phyloP scores from a whole-genome alignment of 768 basidiomycete species.

The Auriscalpium orientale region DNA sequence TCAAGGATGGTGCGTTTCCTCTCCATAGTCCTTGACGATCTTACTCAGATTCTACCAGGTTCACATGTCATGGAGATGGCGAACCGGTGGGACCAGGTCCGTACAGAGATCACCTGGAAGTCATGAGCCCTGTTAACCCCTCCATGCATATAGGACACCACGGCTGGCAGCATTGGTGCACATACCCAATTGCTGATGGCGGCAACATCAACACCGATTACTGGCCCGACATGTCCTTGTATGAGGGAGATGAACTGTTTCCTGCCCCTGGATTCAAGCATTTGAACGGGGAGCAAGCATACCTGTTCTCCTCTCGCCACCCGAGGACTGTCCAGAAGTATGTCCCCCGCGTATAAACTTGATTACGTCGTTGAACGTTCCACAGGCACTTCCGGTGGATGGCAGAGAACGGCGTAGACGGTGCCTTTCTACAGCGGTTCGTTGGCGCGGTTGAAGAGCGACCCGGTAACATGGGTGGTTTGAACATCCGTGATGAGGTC shows the following conservation, averaged over 20 bases:
- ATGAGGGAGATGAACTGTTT: conserved; percentile 64
- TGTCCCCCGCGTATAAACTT: conserved; percentile 9
- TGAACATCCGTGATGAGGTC: conserved; percentile 63
- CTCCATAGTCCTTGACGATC: background rate
- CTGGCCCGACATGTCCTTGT: conserved; percentile 74
- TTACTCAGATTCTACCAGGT: conserved; percentile 36
- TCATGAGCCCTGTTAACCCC: background rate
- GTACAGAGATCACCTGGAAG: too few species aligned
- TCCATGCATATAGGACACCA: conserved; percentile 45
- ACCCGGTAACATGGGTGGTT: conserved; percentile 45
- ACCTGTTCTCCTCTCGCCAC: conserved; percentile 74
- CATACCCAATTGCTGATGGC: conserved; percentile 56
- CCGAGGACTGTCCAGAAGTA: conserved; percentile 62
- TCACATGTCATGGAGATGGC: conserved; percentile 64
- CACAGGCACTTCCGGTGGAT: conserved; percentile 73
- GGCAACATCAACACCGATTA: conserved; percentile 69
- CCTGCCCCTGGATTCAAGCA: conserved; percentile 59
- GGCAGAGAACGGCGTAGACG: conserved; percentile 74
- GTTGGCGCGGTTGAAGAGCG: conserved; percentile 56
- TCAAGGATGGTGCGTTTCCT: conserved; percentile 64
- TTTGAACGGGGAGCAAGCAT: conserved; percentile 48
- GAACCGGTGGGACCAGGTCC: conserved; percentile 55
- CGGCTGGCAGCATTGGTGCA: conserved; percentile 85
- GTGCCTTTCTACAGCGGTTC: conserved; percentile 77
- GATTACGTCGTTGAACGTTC: background rate